phyloP scores from a whole-genome alignment of 768 basidiomycete species.

The Mycena sanguinolenta region DNA sequence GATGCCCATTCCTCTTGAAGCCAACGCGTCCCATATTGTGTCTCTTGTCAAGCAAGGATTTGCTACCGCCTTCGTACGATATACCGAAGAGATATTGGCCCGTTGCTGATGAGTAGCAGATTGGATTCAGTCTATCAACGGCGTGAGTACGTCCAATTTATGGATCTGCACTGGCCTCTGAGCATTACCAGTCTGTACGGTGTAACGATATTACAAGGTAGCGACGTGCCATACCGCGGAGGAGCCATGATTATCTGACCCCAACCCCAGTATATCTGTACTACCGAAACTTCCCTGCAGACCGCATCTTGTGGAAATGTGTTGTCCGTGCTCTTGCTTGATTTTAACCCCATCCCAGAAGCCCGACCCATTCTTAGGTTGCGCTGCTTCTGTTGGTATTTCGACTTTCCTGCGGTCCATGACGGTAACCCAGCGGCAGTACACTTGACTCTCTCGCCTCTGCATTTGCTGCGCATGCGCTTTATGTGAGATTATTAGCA shows the following conservation, averaged over 20 bases:
- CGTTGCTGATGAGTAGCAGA: background rate
- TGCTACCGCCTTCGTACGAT: constrained; percentile 17
- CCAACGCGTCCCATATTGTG: background rate
- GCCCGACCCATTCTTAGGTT: background rate
- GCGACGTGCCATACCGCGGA: no score
- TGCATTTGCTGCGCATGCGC: constrained; percentile 26
- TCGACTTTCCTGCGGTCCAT: background rate
- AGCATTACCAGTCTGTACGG: constrained; percentile 7
- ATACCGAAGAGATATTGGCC: background rate
- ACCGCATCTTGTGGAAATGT: constrained; percentile 17
- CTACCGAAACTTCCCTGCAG: constrained; percentile 8
- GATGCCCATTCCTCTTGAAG: background rate
- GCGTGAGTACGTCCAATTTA: background rate
- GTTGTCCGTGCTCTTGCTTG: constrained; percentile 6
- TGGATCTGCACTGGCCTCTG: background rate
- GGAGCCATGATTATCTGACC: background rate
- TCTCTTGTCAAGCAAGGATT: constrained; percentile 9
- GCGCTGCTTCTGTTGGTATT: constrained; percentile 19
- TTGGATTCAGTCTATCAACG: constrained; percentile 18
- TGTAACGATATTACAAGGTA: constrained; percentile 20
- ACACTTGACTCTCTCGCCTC: constrained; percentile 25
- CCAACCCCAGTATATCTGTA: constrained; percentile 18
- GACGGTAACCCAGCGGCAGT: background rate
- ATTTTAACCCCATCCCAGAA: background rate
- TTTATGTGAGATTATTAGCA: constrained; percentile 9